Evolutionary conservation across 2,329 filamentous ascomycete genomes (phyloP).

Genomic region (Ophiostoma quercus): DNA sequence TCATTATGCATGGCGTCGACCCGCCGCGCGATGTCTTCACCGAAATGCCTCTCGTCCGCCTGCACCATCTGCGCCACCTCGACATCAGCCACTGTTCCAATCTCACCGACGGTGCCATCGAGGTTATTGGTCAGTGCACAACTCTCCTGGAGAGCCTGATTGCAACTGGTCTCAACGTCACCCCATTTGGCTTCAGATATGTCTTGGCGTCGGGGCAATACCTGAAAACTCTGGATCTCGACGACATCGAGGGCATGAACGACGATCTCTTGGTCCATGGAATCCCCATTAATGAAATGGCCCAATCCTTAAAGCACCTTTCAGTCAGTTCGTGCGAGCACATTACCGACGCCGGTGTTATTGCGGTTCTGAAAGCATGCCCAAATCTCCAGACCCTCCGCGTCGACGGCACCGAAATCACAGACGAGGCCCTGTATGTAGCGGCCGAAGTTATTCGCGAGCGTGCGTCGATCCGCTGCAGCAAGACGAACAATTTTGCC

Average conservation of each 20-base stretch:
- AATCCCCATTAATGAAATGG: conserved; percentile 60
- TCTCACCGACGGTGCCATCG: conserved; percentile 69
- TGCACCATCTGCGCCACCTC: conserved; percentile 73
- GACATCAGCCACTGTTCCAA: conserved; percentile 74
- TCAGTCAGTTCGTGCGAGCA: conserved; percentile 87
- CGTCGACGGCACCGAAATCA: conserved; percentile 90
- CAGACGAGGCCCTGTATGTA: conserved; percentile 58
- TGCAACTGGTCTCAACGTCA: conserved; percentile 70
- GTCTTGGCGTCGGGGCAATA: conserved; percentile 70
- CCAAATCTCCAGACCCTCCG: conserved; percentile 64
- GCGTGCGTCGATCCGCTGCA: neutral
- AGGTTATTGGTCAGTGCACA: conserved; percentile 64
- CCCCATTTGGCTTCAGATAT: conserved; percentile 64
- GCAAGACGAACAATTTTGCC: neutral
- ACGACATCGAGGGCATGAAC: conserved; percentile 73
- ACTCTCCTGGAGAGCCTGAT: conserved; percentile 78
- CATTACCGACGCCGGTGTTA: conserved; percentile 75
- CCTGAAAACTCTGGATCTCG: conserved; percentile 81
- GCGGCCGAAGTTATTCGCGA: neutral
- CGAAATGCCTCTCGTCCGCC: conserved; percentile 67
- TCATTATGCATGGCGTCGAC: conserved; percentile 69
- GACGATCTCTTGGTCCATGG: conserved; percentile 67
- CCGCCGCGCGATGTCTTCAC: conserved; percentile 79
- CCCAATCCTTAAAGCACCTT: conserved; percentile 63
- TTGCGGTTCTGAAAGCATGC: conserved; percentile 74